Evolutionary conservation across 176 grass and related monocot species (phyloP).

Genomic region (Rhipidocladum racemiflorum): DNA sequence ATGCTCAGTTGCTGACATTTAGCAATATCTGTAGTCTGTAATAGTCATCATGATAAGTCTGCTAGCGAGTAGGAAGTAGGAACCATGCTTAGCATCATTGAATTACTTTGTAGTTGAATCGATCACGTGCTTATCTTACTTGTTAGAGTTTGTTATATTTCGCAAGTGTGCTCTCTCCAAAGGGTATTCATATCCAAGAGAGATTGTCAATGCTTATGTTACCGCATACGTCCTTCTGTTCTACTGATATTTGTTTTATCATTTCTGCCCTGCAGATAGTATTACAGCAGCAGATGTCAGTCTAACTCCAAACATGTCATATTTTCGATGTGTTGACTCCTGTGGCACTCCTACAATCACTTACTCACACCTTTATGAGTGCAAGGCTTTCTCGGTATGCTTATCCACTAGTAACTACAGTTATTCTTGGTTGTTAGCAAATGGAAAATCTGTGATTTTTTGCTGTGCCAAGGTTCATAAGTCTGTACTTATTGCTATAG

Average conservation of each 20-base stretch:
- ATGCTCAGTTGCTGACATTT: neutral
- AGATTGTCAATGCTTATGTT: neutral
- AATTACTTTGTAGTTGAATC: neutral
- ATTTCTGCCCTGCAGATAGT: conserved; percentile 40
- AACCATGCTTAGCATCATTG: neutral
- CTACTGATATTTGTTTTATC: neutral
- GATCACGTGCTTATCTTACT: neutral
- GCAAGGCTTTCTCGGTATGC: conserved; percentile 61
- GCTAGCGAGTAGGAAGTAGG: neutral
- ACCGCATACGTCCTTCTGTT: neutral
- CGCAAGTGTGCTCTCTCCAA: neutral
- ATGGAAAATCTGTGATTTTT: neutral
- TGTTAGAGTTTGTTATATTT: conserved; percentile 5
- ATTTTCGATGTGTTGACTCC: conserved; percentile 32
- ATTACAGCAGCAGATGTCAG: conserved; percentile 50
- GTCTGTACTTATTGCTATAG: conserved; percentile 32
- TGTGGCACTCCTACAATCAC: conserved; percentile 41
- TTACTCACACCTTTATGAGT: conserved; percentile 51
- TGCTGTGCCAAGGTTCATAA: neutral
- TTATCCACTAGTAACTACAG: neutral
- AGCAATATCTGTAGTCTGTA: neutral
- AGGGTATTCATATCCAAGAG: neutral
- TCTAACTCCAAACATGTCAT: conserved; percentile 44
- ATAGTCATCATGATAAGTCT: neutral
- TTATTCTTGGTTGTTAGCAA: neutral